A percentile compares a stretch with the other conserved stretches of the same genome.
Evolutionary conservation across 1,139 yeast species (phyloP).

Genomic region (Yamadazyma membranifaciens): DNA sequence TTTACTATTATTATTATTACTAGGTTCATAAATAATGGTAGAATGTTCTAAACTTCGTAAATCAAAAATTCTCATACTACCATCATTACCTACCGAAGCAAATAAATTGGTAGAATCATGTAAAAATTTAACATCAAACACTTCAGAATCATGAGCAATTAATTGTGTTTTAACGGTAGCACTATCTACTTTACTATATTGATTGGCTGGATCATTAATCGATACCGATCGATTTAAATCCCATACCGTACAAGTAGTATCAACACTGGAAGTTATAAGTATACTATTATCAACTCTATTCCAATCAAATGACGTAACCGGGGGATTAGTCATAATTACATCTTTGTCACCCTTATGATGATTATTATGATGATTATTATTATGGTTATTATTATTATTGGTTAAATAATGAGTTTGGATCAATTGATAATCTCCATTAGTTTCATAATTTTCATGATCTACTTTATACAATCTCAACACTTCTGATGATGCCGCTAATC

Average conservation of each 20-base stretch:
- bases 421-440: constrained; percentile 31
- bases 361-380: constrained; percentile 2
- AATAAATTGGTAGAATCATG: constrained; percentile 75
- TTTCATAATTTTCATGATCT: constrained; percentile 29
- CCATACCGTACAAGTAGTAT: constrained; percentile 97
- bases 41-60: constrained; percentile 87
- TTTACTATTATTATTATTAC: constrained; percentile 25
- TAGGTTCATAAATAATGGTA: constrained; percentile 82
- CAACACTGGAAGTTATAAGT: constrained; percentile 84
- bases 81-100: constrained; percentile 94
- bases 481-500: constrained; percentile 70
- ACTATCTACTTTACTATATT: constrained; percentile 37
- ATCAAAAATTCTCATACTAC: constrained; percentile 90
- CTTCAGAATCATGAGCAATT: constrained; percentile 96
- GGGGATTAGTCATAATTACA: constrained; percentile 60
- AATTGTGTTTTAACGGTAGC: constrained; percentile 89
- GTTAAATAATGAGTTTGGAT: constrained; percentile 43
- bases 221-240: constrained; percentile 52
- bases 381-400: constrained; percentile 23
- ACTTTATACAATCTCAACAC: constrained; percentile 67
- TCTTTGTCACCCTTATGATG: constrained; percentile 13
- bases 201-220: constrained; percentile 1
- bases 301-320: constrained; percentile 95
- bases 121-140: constrained; percentile 85
- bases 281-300: constrained; percentile 66